Base-by-base conservation (phyloP, 2,329 filamentous ascomycete species). In the Penicillium italicum region DNA sequence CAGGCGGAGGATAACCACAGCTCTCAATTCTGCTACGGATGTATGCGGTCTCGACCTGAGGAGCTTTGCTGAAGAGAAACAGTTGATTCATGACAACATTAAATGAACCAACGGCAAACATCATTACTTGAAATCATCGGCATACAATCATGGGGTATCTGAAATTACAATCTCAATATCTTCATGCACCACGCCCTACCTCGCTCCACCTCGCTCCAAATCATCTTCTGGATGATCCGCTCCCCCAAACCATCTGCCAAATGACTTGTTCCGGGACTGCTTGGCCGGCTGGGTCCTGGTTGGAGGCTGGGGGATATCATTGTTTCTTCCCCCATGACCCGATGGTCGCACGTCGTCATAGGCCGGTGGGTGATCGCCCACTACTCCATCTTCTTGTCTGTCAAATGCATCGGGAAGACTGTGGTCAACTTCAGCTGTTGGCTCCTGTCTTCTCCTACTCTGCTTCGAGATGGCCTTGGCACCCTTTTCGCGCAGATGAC, bases 1-100 rank as follows among this genome's bases (percentile, higher is more conserved):
- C 58, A 65, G 80, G 36, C 77, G 74, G 74, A 69, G 76, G 61
- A 87, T 77, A 76, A 82, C 82, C 70, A 87, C 53, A 53, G 50
- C 28, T 55, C 60, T 57, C 54, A 58, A 43, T 69, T 74, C 46
- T 79, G 77, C 61, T 79, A 78, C 61, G 76, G 74, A 34, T 79
- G 77, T 56, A 64, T 68, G 51, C 74, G 77, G 55, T 77, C 76
- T 53, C 66, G 70, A 14, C 70, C 70, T 34, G 66, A 64, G 45
- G 43, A 59, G 43, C 60, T 50, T 42, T 66, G 53, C 45, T 68
- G 34, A 55, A 45, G 28, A 40, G 7, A 34, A 45, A 12, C 1
- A 40, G 3, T 24, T 33, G n/a, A 33, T 51, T 55, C 20, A 26
- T 38, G 26, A 44, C 22, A 26, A 44, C 58, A 67, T 52, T 53